Evolutionary conservation across 192 early-diverging fungal genomes (phyloP).

Genomic region (Podila epigama): DNA sequence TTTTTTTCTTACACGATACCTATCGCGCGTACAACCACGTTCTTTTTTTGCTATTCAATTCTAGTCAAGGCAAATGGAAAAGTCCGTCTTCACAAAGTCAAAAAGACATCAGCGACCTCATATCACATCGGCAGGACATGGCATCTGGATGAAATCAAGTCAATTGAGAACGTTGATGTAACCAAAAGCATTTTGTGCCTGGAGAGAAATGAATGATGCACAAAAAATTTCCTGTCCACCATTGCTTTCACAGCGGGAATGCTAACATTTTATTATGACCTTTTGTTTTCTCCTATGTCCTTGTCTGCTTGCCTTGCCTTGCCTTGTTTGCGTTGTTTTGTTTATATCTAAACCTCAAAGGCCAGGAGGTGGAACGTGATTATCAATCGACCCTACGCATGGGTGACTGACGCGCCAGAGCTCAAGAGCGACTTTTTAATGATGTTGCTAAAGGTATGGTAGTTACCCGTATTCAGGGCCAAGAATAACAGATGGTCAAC

Average conservation of each 20-base stretch:
- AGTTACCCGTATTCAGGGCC: too few species aligned
- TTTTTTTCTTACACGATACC: conserved; percentile 1
- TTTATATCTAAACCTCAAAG: conserved; percentile 38
- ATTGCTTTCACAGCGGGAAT: too few species aligned
- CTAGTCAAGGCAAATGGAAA: conserved; percentile 51
- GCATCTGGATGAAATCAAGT: conserved; percentile 61
- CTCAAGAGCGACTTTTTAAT: conserved; percentile 61
- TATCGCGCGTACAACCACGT: background rate
- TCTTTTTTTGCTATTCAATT: background rate
- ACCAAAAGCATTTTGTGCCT: background rate
- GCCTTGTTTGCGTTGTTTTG: background rate
- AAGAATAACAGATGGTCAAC: too few species aligned
- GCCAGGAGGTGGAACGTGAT: conserved; percentile 55
- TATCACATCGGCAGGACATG: conserved; percentile 63
- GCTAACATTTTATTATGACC: too few species aligned
- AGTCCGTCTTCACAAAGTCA: conserved; percentile 59
- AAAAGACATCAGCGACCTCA: conserved; percentile 55
- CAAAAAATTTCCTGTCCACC: too few species aligned
- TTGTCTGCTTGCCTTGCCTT: too few species aligned
- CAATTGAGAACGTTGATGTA: conserved; percentile 62
- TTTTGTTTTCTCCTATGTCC: too few species aligned
- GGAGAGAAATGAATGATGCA: background rate
- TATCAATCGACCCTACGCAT: conserved; percentile 59
- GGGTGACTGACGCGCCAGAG: conserved; percentile 55
- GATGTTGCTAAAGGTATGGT: conserved; percentile 45